Evolutionary conservation across 495 filamentous ascomycete genomes (phyloP), one percentile per base, ranked within the genome.

Genomic region (Aspergillus carlsbadensis): DNA sequence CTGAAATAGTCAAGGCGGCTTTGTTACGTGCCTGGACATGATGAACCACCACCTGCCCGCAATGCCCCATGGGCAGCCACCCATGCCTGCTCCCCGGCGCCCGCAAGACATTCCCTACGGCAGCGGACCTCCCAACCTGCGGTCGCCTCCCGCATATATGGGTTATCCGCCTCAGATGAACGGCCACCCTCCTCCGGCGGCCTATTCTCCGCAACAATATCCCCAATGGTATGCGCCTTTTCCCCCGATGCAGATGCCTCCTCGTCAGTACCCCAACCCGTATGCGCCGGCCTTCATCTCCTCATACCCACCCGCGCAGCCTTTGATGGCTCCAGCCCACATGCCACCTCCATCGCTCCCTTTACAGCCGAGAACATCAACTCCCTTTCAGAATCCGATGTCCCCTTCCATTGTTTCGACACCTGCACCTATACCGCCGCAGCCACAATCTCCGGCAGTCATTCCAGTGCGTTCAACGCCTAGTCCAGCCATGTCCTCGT

Each of bases 41-140:
- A 84, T 84, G 76, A 84, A 82, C 66, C 75, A 78, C 62, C 77
- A 82, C 63, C 62, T 80, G 65, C 73, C 80, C 60, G 70, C 74
- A 50, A 72, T 81, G 70, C 74, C 78, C 60, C 79, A 78, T 73
- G 78, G 78, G 72, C 80, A 79, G 71, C 76, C 78, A 52, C 77
- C 80, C 36, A 75, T 81, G 65, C 74, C 76, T 43, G 69, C 72
- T 52, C 70, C 73, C 10, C 69, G 79, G 59, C 66, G 78, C 54
- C 78, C 78, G 60, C 77, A 79, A 61, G 81, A 81, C 24, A 65
- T 76, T 44, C 61, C 71, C 36, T 83, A 81, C 61, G 63, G 73
- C 21, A 61, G 74, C n/a, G 71, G 58, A 2, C 72, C 70, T 45
- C 71, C 74, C 40, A 77, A 74, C 50, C 77, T 79, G 69, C 73